Conservation (phyloP, 805 yeast species). For the Spathaspora boniae region DNA sequence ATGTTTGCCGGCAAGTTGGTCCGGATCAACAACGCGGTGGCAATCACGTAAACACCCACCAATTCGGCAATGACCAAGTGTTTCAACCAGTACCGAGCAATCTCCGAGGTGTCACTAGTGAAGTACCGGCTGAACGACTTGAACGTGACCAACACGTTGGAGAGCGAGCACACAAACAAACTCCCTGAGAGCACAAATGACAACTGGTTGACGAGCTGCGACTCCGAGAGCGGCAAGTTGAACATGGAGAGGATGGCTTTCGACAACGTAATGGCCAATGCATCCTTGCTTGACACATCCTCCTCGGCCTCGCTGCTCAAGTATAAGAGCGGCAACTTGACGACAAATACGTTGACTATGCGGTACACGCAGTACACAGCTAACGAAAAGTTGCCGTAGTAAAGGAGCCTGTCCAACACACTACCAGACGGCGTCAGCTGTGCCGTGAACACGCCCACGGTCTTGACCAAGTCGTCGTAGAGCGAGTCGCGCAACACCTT, state of each 20-base stretch:
- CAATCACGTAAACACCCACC: conserved; percentile 48
- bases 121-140: conserved; percentile 43
- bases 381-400: conserved; percentile 26
- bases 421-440: conserved; percentile 12
- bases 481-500: conserved; percentile 25
- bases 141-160: conserved; percentile 60
- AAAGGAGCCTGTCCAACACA: conserved; percentile 7
- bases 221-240: conserved; percentile 29
- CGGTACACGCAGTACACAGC: conserved; percentile 50
- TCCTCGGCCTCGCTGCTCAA: conserved; percentile 10
- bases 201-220: conserved; percentile 42
- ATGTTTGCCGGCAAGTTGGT: conserved; percentile 46
- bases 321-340: conserved; percentile 36
- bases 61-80: conserved; percentile 42
- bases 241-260: conserved; percentile 30
- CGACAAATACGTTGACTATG: conserved; percentile 37
- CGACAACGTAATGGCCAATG: conserved; percentile 48
- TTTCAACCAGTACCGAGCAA: conserved; percentile 29
- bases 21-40: conserved; percentile 49
- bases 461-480: conserved; percentile 27
- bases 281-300: conserved; percentile 27
- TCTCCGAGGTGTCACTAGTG: conserved; percentile 18
- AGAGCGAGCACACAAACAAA: conserved; percentile 59
- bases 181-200: conserved; percentile 54
- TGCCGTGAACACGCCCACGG: conserved; percentile 14